These are phyloP conservation scores for Echinochloa phyllopogon DNA, from an alignment of 176 grass and related monocot species.

Conservation along the genomic window DNA sequence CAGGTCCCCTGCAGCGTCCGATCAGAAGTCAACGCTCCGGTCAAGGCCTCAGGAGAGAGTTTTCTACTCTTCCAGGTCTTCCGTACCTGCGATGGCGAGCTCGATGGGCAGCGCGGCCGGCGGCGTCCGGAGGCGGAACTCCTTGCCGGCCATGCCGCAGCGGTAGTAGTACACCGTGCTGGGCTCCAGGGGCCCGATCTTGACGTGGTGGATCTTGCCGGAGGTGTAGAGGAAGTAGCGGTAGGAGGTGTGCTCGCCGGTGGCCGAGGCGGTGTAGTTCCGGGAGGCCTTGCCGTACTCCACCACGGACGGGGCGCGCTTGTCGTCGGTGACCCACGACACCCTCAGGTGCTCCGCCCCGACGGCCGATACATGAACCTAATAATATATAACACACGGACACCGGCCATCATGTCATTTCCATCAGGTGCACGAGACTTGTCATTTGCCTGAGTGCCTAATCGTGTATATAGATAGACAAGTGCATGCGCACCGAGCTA, in stretches of 20 bases:
- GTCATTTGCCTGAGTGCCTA: neutral
- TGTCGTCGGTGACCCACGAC: conserved; percentile 83
- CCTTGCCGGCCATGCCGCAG: conserved; percentile 58
- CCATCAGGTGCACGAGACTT: neutral
- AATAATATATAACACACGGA: neutral
- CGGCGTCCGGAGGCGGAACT: conserved; percentile 81
- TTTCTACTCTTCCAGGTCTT: neutral
- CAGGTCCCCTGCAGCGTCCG: conserved; percentile 64
- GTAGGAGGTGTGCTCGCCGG: conserved; percentile 77
- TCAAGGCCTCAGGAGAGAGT: neutral
- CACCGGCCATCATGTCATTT: neutral
- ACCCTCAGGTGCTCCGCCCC: conserved; percentile 56
- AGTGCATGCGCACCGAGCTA: neutral
- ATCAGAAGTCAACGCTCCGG: neutral
- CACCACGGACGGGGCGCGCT: conserved; percentile 58
- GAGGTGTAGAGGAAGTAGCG: conserved; percentile 85
- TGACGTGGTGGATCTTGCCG: conserved; percentile 94
- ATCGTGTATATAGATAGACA: neutral
- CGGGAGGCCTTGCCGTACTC: conserved; percentile 64
- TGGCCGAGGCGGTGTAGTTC: conserved; percentile 54
- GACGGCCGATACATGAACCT: conserved; percentile 76
- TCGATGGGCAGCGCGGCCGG: conserved; percentile 70
- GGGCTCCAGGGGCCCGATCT: conserved; percentile 74
- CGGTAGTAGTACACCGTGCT: conserved; percentile 82
- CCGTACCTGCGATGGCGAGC: conserved; percentile 59